phyloP scores from a whole-genome alignment of 2,329 filamentous ascomycete species.

The Beauveria brongniartii region DNA sequence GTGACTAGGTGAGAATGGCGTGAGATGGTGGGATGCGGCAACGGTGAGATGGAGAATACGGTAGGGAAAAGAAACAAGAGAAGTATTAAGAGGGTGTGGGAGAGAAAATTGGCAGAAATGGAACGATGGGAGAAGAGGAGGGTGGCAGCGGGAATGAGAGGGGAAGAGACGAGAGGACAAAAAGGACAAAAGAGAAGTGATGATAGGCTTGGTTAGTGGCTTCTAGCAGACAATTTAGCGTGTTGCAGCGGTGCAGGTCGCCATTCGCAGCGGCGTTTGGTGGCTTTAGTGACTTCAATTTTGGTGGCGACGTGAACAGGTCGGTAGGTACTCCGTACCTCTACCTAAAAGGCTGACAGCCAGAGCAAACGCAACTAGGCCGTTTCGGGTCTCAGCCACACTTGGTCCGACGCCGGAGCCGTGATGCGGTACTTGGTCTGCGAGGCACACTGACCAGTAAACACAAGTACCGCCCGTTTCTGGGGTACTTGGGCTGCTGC shows the following conservation, averaged over 20 bases:
- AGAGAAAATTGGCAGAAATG: background rate
- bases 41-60: background rate
- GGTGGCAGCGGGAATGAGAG: background rate
- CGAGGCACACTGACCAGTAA: background rate
- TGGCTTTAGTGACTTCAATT: background rate
- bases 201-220: background rate
- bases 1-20: background rate
- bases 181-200: background rate
- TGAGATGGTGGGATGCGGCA: background rate
- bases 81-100: background rate
- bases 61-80: background rate
- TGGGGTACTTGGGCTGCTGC: background rate
- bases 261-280: background rate
- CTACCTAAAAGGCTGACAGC: background rate
- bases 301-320: background rate
- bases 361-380: background rate
- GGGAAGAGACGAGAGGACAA: background rate
- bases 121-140: background rate
- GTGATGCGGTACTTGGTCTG: background rate
- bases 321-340: too few relatives aligned
- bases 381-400: background rate
- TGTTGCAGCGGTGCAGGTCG: background rate
- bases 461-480: background rate
- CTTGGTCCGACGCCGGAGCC: background rate
- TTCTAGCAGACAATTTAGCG: background rate